Evolutionary conservation across 768 basidiomycete genomes (phyloP).

Genomic region (Mycena venus): DNA sequence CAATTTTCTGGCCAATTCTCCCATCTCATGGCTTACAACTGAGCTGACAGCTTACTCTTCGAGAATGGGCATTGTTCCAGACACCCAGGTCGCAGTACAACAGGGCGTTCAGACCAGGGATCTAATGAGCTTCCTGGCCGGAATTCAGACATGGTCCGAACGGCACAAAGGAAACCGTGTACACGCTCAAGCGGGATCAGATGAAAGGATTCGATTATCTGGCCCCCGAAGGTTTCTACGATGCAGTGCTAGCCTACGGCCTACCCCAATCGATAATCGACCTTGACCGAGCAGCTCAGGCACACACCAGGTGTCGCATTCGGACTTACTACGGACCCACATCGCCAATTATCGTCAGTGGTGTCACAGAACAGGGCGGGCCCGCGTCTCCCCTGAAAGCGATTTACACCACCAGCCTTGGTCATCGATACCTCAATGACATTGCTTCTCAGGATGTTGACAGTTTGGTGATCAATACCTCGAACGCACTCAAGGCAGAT

Average conservation of each 20-base stretch:
- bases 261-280: slow-evolving; percentile 39
- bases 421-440: slow-evolving; percentile 35
- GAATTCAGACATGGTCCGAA: slow-evolving; percentile 38
- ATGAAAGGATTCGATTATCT: slow-evolving; percentile 50
- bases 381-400: slow-evolving; percentile 44
- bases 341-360: slow-evolving; percentile 34
- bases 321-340: slow-evolving; percentile 45
- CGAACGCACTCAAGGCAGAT: not conserved
- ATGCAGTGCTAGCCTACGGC: slow-evolving; percentile 43
- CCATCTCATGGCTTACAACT: slow-evolving; percentile 43
- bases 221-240: slow-evolving; percentile 46
- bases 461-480: not conserved
- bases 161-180: slow-evolving; percentile 36
- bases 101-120: slow-evolving; percentile 44
- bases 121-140: slow-evolving; percentile 36
- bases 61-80: slow-evolving; percentile 35
- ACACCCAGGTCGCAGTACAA: slow-evolving; percentile 44
- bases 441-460: slow-evolving; percentile 14
- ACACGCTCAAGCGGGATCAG: slow-evolving; percentile 42
- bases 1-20: slow-evolving; percentile 42
- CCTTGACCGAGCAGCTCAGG: slow-evolving; percentile 45
- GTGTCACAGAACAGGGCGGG: slow-evolving; percentile 46
- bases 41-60: slow-evolving; percentile 39
- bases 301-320: slow-evolving; percentile 30
- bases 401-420: slow-evolving; percentile 41